Base-by-base conservation (phyloP, 352 stramenopile species). In the Pythium rhizo-oryzae region DNA sequence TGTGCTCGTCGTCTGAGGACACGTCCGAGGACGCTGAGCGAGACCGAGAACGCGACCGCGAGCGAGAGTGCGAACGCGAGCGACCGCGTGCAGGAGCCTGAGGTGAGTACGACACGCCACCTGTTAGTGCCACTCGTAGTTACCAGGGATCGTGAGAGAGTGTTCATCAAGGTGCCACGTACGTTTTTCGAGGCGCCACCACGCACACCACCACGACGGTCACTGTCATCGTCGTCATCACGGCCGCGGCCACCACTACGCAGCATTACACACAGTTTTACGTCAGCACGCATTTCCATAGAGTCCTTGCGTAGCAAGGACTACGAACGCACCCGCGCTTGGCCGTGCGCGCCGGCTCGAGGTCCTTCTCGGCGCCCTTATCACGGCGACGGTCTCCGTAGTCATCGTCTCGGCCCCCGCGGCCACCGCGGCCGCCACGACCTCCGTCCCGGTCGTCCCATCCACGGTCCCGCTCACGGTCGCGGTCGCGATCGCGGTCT, bases 1-100 rank as follows among this genome's bases (percentile, higher is more conserved):
- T 84, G 47, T 71, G 78, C 44, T 88, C 82, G 53, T 92, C 85
- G 16, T 89, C 85, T 0, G 85, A 93, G 2, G 84, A 87, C 37
- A 72, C 77, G 46, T 83, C 79, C 9, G 82, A 80, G 12, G 86
- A 94, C 18, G 74, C 75, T 19, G 86, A 92, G 39, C 75, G 76
- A n/a, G 78, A 89, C 30, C 75, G 76, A 18, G 77, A 89, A 13
- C 59, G 70, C 7, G 81, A 90, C 6, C 77, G 71, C n/a, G 80
- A 89, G 16, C 75, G 77, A 35, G 81, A 87, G 28, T 65, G 69
- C 3, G 77, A 33, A 33, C 28, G 28, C 28, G 28, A 76, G 49
- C 82, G 80, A 16, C 74, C 67, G 54, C 57, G 70, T 86, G 68
- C 13, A 66, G 41, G 47, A 0, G 28, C 25, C 51, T 57, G 16